A percentile compares a stretch with the other conserved stretches of the same genome.
Conservation (phyloP, 495 filamentous ascomycete genomes). For the Evansstolkia leycettana region DNA sequence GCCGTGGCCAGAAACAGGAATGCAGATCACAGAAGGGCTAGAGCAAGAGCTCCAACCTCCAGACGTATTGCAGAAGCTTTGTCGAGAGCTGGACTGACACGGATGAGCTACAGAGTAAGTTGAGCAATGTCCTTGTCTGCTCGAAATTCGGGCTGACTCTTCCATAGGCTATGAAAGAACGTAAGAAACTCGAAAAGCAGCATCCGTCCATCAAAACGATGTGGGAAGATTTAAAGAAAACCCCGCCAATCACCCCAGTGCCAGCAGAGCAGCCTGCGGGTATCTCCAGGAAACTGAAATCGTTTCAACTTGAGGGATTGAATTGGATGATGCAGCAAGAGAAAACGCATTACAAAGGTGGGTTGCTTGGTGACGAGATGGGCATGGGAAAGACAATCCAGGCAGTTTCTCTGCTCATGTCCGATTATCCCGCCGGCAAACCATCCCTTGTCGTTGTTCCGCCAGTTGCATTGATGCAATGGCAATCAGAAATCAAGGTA, state of each 20-base stretch:
- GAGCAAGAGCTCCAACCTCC: neutral
- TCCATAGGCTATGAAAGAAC: constrained; percentile 32
- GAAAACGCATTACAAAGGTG: constrained; percentile 70
- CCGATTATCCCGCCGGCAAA: constrained; percentile 71
- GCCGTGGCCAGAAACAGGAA: too few species aligned
- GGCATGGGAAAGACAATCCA: constrained; percentile 98
- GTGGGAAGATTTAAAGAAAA: constrained; percentile 64
- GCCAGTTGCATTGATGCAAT: constrained; percentile 93
- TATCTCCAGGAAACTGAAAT: constrained; percentile 73
- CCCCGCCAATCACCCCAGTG: constrained; percentile 50
- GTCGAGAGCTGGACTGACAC: too few species aligned
- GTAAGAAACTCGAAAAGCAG: constrained; percentile 53
- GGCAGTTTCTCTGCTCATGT: constrained; percentile 94
- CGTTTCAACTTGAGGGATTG: constrained; percentile 85
- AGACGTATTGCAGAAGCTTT: too few species aligned
- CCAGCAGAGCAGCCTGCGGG: constrained; percentile 61
- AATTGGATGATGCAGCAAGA: constrained; percentile 92
- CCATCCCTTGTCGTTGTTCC: constrained; percentile 86
- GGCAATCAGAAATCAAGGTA: constrained; percentile 77
- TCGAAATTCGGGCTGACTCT: constrained; percentile 4
- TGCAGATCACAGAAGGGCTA: too few species aligned
- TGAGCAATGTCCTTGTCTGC: neutral
- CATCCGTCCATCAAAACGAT: constrained; percentile 72
- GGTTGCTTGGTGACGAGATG: constrained; percentile 91
- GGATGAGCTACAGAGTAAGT: constrained; percentile 25